Base-by-base conservation (phyloP, 805 yeast genomes). In the Candida tallmaniae region DNA sequence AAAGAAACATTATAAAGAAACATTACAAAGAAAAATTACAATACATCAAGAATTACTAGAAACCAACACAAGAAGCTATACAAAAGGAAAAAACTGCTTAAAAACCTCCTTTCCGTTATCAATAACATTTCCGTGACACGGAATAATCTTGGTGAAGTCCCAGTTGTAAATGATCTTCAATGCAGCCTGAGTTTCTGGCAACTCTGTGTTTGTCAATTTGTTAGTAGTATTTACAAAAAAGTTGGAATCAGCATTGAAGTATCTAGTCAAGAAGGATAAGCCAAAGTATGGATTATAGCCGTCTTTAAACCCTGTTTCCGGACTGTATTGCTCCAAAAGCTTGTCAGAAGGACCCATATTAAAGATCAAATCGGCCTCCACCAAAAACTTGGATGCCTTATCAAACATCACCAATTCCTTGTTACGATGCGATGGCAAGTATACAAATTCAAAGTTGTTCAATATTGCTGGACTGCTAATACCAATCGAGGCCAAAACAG, bases 321-420 rank as follows among this genome's bases (percentile, higher is more conserved):
- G 57, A 16, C 66, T 58, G 46, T 52, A 71, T 45, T 74, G 80
- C 36, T 65, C 70, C 43, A 62, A 46, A 4, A 47, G 42, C n/a
- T 53, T 44, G 9, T 67, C 70, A 12, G 50, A 44, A 22, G 63
- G 61, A 9, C 78, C 79, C 42, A 79, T 59, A 50, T 78, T 77
- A 58, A 80, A 74, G 22, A 80, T 47, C 38, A 80, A 50, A 51
- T 81, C 87, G 10, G 80, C 87, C 45, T 70, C 76, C 40, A 73
- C 62, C 13, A 80, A 47, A 0, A 75, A 63, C 50, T 70, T 70
- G 23, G 76, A 58, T 10, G 53, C 51, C 28, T 59, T 62, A 48
- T 76, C 76, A 48, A 52, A 73, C 44, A 73, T 47, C 3, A 76
- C 70, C 34, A 81, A 54, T 51, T 81, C 88, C 49, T 71, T 66